Evolutionary conservation across 768 basidiomycete genomes (phyloP), one percentile per base, ranked within the genome.

Genomic region (Jaapia argillacea): DNA sequence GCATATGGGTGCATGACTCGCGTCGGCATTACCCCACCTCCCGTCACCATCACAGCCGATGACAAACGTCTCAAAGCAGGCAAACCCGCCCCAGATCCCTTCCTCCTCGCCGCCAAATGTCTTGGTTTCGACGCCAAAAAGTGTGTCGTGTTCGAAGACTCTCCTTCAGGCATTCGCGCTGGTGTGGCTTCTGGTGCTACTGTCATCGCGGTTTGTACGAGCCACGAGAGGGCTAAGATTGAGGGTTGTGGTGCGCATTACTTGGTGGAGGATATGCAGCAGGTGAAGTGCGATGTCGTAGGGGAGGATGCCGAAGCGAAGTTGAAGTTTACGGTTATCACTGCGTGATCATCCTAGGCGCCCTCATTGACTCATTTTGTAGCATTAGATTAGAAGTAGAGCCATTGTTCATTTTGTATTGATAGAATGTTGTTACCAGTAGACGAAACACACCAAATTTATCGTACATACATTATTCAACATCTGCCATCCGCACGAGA

Each of bases 121-220:
- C 70, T 79, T 40, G 75, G 77, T 5, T 78, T 69, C 54, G 59
- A 68, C 4, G 68, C 74, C 38, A 66, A 68, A 39, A 69, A 72
- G n/a, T 82, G 80, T 48, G 71, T 89, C 51, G 85, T 88, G 23
- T 77, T 89, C 41, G 85, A 86, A 54, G 85, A 89, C 54, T 85
- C 76, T 36, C 70, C 77, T 24, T 69, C 68, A 42, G 73, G 82
- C 18, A 79, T 89, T 55, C 66, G 67, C 23, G 75, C 82, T 0
- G 85, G 85, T 7, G 72, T 82, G 24, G 83, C 83, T 0, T 75
- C 79, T 24, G 85, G 85, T 24, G 77, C 81, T 10, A 79, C 70
- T 7, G 83, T 85, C 20, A 68, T 88, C 31, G 85, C 85, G 4
- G 70, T 86, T 6, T 85, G 82, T 65, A 88, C 85, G 6, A 76